These are phyloP conservation scores for Mortierella polycephala DNA, from an alignment of 371 early-diverging fungal species.

Conservation along the genomic window DNA sequence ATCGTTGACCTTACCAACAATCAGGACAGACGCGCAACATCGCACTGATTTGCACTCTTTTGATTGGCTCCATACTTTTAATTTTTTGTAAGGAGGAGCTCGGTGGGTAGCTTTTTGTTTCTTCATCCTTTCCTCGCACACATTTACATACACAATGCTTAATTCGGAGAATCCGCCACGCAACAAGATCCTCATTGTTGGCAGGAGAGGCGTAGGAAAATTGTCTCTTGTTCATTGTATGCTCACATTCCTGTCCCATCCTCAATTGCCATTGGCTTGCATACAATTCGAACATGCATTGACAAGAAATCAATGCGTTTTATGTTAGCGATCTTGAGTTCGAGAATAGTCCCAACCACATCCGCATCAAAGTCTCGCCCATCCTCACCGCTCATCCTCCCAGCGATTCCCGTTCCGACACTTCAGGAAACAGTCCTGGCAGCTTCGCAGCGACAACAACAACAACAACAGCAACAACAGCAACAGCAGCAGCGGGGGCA, in stretches of 20 bases:
- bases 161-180: slow-evolving; percentile 45
- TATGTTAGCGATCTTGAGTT: slow-evolving; percentile 41
- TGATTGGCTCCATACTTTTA: too few species aligned
- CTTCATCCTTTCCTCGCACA: not conserved
- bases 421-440: slow-evolving; percentile 33
- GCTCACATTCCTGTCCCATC: not conserved
- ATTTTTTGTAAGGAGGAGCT: not conserved
- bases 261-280: not conserved
- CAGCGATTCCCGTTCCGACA: slow-evolving; percentile 46
- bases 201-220: slow-evolving; percentile 59
- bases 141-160: slow-evolving; percentile 14
- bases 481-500: not conserved
- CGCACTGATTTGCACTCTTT: too few species aligned
- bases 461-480: slow-evolving; percentile 3
- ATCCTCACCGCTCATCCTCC: slow-evolving; percentile 46
- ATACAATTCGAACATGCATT: not conserved
- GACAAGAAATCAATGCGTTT: not conserved
- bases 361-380: slow-evolving; percentile 46
- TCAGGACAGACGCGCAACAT: too few species aligned
- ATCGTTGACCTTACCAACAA: too few species aligned
- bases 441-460: not conserved
- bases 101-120: not conserved
- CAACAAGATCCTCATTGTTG: slow-evolving; percentile 72
- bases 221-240: slow-evolving; percentile 66
- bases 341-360: slow-evolving; percentile 51